Percentiles rank a stretch among this genome's conserved stretches.
phyloP scores from a whole-genome alignment of 768 basidiomycete species.

The Tricholoma bakamatsutake region DNA sequence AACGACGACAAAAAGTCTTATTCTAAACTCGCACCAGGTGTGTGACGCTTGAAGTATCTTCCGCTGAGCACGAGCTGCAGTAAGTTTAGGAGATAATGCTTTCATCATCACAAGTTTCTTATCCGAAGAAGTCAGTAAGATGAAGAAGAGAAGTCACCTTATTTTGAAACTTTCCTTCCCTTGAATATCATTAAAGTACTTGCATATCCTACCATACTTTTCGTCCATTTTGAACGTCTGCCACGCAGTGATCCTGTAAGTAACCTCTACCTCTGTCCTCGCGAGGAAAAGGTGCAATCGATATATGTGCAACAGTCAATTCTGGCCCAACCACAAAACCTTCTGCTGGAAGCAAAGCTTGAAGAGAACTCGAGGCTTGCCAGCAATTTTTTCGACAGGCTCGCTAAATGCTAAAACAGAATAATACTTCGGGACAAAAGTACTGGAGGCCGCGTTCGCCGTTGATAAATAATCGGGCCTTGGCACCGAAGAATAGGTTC shows the following conservation, averaged over 20 bases:
- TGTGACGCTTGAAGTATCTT: neutral
- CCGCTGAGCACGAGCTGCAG: neutral
- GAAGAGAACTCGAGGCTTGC: constrained; percentile 40
- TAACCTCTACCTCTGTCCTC: no score
- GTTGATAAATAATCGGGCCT: constrained; percentile 62
- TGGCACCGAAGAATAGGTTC: constrained; percentile 53
- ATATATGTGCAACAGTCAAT: constrained; percentile 61
- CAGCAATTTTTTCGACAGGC: constrained; percentile 34
- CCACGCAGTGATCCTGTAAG: constrained; percentile 31
- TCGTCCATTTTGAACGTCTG: constrained; percentile 34
- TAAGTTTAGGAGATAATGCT: neutral
- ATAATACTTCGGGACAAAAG: constrained; percentile 32
- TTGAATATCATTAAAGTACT: constrained; percentile 43
- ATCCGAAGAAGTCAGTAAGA: neutral
- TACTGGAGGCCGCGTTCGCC: constrained; percentile 33
- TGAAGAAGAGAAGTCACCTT: constrained; percentile 25
- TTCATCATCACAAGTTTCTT: neutral
- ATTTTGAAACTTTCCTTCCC: constrained; percentile 48
- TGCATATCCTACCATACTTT: constrained; percentile 44
- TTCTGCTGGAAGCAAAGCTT: constrained; percentile 41
- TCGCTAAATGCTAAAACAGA: constrained; percentile 34
- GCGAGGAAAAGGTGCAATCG: constrained; percentile 56
- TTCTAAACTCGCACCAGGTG: no score
- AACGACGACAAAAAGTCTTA: no score
- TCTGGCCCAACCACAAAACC: constrained; percentile 40